Evolutionary conservation across 768 basidiomycete species (phyloP).

Genomic region (Dentipellis sp.): DNA sequence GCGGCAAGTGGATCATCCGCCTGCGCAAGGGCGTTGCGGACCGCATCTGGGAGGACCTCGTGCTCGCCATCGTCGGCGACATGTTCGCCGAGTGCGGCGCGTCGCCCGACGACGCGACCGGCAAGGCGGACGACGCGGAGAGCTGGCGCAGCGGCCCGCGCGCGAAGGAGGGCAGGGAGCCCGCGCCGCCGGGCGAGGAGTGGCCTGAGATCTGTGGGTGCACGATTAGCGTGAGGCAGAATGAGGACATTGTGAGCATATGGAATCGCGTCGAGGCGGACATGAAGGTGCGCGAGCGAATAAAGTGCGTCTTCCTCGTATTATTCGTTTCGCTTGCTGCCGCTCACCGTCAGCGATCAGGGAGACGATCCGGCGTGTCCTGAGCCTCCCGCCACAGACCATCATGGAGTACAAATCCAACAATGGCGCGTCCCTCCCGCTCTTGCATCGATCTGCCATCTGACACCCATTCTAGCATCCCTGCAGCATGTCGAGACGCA

Average conservation of each 20-base stretch:
- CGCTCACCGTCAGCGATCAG: slow-evolving; percentile 28
- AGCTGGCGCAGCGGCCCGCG: slow-evolving; percentile 15
- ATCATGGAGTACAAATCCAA: slow-evolving; percentile 95
- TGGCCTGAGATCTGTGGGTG: slow-evolving; percentile 89
- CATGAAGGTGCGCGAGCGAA: slow-evolving; percentile 64
- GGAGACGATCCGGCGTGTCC: slow-evolving; percentile 68
- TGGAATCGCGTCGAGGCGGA: slow-evolving; percentile 88
- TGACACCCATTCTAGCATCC: neutral
- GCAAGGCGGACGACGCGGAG: slow-evolving; percentile 9
- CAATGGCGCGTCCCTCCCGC: slow-evolving; percentile 43
- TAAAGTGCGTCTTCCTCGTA: slow-evolving; percentile 49
- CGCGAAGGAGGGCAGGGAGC: slow-evolving; percentile 19
- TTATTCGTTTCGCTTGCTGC: neutral
- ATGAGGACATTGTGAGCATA: slow-evolving; percentile 87
- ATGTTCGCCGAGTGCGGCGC: slow-evolving; percentile 68
- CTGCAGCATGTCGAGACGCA: neutral
- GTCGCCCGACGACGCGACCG: slow-evolving; percentile 29
- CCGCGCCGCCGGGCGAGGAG: slow-evolving; percentile 30
- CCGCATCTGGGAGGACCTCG: slow-evolving; percentile 84
- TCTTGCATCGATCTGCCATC: neutral
- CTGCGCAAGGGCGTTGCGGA: slow-evolving; percentile 87
- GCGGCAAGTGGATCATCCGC: slow-evolving; percentile 94
- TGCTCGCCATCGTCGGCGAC: slow-evolving; percentile 83
- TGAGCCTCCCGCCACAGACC: slow-evolving; percentile 68
- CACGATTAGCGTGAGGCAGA: slow-evolving; percentile 87